These are phyloP conservation scores for Crucihimalaya himalaica DNA, from an alignment of 345 rosid genomes.

Conservation along the genomic window DNA sequence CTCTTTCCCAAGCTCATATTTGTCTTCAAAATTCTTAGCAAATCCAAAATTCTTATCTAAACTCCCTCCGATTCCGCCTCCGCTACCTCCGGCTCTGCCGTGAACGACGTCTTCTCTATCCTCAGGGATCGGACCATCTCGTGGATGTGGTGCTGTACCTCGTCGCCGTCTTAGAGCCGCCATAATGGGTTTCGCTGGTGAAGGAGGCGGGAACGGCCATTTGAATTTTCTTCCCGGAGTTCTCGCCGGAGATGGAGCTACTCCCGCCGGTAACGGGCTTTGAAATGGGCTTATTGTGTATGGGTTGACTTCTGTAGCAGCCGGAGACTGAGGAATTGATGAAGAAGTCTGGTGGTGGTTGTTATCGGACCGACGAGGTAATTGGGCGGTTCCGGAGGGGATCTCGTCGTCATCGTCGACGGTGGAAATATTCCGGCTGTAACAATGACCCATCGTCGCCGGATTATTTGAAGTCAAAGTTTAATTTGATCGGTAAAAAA, in stretches of 20 bases:
- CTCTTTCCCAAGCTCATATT: slow-evolving; percentile 83
- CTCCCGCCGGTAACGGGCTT: slow-evolving; percentile 83
- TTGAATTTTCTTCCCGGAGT: slow-evolving; percentile 86
- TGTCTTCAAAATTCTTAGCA: slow-evolving; percentile 67
- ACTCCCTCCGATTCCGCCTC: slow-evolving; percentile 37
- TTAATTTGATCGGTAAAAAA: slow-evolving; percentile 28
- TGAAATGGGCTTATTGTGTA: slow-evolving; percentile 64
- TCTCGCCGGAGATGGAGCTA: slow-evolving; percentile 79
- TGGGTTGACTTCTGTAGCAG: slow-evolving; percentile 48
- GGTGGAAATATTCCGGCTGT: slow-evolving; percentile 60
- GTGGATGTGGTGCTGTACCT: slow-evolving; percentile 52
- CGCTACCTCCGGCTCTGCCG: slow-evolving; percentile 34
- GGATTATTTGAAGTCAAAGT: slow-evolving; percentile 1
- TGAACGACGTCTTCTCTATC: slow-evolving; percentile 36
- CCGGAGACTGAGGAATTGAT: slow-evolving; percentile 36
- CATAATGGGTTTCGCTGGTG: slow-evolving; percentile 96
- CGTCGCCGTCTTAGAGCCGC: slow-evolving; percentile 60
- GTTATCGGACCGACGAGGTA: slow-evolving; percentile 6
- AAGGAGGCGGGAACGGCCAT: slow-evolving; percentile 97
- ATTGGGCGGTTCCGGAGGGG: slow-evolving; percentile 29
- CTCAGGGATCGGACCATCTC: slow-evolving; percentile 73
- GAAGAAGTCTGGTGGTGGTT: slow-evolving; percentile 31
- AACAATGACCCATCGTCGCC: slow-evolving; percentile 75
- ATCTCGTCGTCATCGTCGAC: slow-evolving; percentile 38
- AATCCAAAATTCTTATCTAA: slow-evolving; percentile 91